Evolutionary conservation across 306 rosid genomes (phyloP).

Genomic region (Astragalus membranaceus): DNA sequence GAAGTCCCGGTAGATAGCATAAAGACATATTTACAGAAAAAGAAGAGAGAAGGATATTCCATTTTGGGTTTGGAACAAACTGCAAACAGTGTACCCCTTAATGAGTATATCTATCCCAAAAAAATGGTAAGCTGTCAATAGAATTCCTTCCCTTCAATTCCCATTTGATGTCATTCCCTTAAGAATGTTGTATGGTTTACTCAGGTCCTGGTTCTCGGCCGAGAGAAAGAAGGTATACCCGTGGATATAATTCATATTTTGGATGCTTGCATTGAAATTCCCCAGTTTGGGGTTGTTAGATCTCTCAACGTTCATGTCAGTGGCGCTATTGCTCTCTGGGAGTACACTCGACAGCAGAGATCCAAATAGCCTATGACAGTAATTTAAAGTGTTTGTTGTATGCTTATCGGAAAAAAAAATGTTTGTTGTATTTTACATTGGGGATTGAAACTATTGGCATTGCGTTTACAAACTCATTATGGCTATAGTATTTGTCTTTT

Average conservation of each 20-base stretch:
- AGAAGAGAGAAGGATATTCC: slow-evolving; percentile 86
- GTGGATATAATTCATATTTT: slow-evolving; percentile 84
- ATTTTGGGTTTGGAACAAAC: slow-evolving; percentile 97
- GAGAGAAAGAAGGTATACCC: slow-evolving; percentile 94
- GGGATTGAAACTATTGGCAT: background rate
- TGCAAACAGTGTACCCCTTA: slow-evolving; percentile 86
- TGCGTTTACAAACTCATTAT: background rate
- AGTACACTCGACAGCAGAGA: slow-evolving; percentile 89
- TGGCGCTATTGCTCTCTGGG: slow-evolving; percentile 97
- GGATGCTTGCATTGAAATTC: slow-evolving; percentile 89
- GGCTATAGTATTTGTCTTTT: background rate
- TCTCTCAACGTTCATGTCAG: slow-evolving; percentile 98
- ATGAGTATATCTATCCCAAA: slow-evolving; percentile 62
- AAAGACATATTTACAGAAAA: slow-evolving; percentile 72
- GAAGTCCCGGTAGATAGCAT: slow-evolving; percentile 87
- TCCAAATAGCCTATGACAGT: slow-evolving; percentile 33
- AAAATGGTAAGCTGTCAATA: slow-evolving; percentile 50
- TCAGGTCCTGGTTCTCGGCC: slow-evolving; percentile 90
- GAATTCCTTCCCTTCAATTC: background rate
- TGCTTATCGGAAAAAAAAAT: too few relatives aligned
- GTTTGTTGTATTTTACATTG: slow-evolving; percentile 17
- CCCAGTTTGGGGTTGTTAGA: slow-evolving; percentile 89
- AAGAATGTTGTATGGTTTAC: slow-evolving; percentile 15
- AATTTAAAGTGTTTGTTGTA: too few relatives aligned
- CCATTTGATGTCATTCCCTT: background rate